phyloP scores from a whole-genome alignment of 805 yeast species.

The Candida namnaoensis region DNA sequence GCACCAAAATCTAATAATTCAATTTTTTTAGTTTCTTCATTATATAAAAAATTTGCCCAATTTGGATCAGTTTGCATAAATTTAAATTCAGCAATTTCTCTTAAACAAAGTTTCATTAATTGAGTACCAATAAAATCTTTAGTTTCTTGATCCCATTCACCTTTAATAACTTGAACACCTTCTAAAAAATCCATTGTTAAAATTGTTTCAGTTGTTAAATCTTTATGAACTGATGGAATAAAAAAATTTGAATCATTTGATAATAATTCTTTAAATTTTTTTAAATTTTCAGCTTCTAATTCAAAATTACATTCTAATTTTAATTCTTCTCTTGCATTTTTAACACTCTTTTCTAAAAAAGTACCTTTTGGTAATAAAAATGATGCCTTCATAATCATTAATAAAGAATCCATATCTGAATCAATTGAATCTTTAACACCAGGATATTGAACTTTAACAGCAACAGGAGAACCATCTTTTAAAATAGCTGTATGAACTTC shows the following conservation, averaged over 20 bases:
- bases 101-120: constrained; percentile 78
- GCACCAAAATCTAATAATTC: constrained; percentile 96
- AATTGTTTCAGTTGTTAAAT: constrained; percentile 72
- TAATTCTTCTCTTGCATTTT: constrained; percentile 85
- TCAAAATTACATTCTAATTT: constrained; percentile 97
- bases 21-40: constrained; percentile 57
- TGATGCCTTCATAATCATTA: constrained; percentile 79
- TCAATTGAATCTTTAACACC: constrained; percentile 93
- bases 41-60: constrained; percentile 95
- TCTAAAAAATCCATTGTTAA: constrained; percentile 85
- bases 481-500: constrained; percentile 87
- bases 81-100: constrained; percentile 74
- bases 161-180: constrained; percentile 77
- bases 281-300: constrained; percentile 76
- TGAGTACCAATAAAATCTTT: constrained; percentile 76
- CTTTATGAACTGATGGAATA: constrained; percentile 77
- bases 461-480: constrained; percentile 63
- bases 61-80: constrained; percentile 99
- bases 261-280: constrained; percentile 55
- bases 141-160: constrained; percentile 64
- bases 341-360: constrained; percentile 85
- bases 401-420: constrained; percentile 81
- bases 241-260: constrained; percentile 52
- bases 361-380: constrained; percentile 84
- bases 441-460: constrained; percentile 94